These are phyloP conservation scores for Phytophthora crassamura DNA, from an alignment of 352 stramenopile genomes.

Conservation along the genomic window DNA sequence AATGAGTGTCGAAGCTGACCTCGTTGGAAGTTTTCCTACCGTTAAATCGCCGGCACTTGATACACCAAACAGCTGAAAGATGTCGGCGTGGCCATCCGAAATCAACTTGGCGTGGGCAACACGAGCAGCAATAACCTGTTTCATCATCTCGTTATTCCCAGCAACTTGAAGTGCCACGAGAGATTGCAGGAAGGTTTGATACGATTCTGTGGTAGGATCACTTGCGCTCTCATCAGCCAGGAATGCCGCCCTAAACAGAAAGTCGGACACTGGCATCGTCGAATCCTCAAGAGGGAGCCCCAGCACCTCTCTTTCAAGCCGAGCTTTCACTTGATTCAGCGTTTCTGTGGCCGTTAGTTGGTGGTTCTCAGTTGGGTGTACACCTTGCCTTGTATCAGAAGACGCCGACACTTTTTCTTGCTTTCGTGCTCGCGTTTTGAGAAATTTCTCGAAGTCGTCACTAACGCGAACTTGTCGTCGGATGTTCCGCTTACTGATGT, in stretches of 20 bases:
- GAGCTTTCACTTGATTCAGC: slow-evolving; percentile 26
- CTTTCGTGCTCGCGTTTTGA: slow-evolving; percentile 24
- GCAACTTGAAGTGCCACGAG: slow-evolving; percentile 32
- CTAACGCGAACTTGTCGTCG: slow-evolving; percentile 51
- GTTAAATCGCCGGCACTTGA: slow-evolving; percentile 34
- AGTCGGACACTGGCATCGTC: slow-evolving; percentile 25
- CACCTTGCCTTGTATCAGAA: not conserved
- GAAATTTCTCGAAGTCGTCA: slow-evolving; percentile 49
- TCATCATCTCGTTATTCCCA: slow-evolving; percentile 31
- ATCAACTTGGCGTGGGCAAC: slow-evolving; percentile 30
- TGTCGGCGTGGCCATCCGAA: slow-evolving; percentile 18
- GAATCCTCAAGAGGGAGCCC: slow-evolving; percentile 42
- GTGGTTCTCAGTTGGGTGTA: not conserved
- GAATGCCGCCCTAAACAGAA: slow-evolving; percentile 70
- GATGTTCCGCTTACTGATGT: slow-evolving; percentile 51
- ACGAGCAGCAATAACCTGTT: slow-evolving; percentile 33
- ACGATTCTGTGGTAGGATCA: slow-evolving; percentile 5
- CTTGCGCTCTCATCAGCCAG: slow-evolving; percentile 25
- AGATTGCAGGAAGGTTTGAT: slow-evolving; percentile 37
- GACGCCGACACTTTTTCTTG: not conserved
- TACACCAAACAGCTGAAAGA: slow-evolving; percentile 30
- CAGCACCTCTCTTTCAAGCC: slow-evolving; percentile 55
- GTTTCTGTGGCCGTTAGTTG: not conserved
- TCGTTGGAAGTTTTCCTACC: slow-evolving; percentile 19
- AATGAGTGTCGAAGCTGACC: slow-evolving; percentile 3